Base-by-base conservation (phyloP, 2,329 filamentous ascomycete genomes). In the Beauveria australis region DNA sequence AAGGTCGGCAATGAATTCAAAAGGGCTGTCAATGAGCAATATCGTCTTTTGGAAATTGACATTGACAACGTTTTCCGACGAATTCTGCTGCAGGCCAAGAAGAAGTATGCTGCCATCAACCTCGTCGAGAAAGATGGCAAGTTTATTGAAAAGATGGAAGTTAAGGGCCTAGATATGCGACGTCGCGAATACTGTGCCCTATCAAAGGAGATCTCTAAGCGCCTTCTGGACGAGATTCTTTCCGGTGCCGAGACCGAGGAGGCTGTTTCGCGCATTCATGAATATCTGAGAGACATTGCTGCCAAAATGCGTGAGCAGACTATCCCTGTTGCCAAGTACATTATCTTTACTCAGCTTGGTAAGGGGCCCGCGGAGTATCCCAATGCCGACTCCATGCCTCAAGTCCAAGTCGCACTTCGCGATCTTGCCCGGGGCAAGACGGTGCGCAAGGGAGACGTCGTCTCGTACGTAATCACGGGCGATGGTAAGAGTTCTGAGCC, bases 81-180 rank as follows among this genome's bases (percentile, higher is more conserved):
- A 37, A 89, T 99, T 60, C 78, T 99, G 44, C 81, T 99, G 16
- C 94, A 97, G 70, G 93, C 94, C 33, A 99, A 99, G 82, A 99
- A 99, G 81, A 99, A 99, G 79, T 99, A 99, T 74, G 94, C 94
- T 9, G 94, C 94, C 46, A 89, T 99, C 74, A 97, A 96, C 72
- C 85, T 97, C 72, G 85, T 94, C 7, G 90, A 97, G 68, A 81
- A 89, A 24, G 89, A 95, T 68, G 92, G 92, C 67, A 95, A 93
- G 72, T 96, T 88, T 70, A 81, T 93, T 49, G 93, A 97, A 72
- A 93, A 96, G 76, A 89, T 99, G 75, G 94, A 99, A 73, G 90
- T 99, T 70, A 99, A 99, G 76, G 94, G 94, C 78, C 83, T 99
- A 53, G 94, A 99, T 70, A 99, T 99, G 94, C 91, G 89, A 76